Base-by-base conservation (phyloP, 2,329 filamentous ascomycete species). In the Phyllosticta citrichinensis region DNA sequence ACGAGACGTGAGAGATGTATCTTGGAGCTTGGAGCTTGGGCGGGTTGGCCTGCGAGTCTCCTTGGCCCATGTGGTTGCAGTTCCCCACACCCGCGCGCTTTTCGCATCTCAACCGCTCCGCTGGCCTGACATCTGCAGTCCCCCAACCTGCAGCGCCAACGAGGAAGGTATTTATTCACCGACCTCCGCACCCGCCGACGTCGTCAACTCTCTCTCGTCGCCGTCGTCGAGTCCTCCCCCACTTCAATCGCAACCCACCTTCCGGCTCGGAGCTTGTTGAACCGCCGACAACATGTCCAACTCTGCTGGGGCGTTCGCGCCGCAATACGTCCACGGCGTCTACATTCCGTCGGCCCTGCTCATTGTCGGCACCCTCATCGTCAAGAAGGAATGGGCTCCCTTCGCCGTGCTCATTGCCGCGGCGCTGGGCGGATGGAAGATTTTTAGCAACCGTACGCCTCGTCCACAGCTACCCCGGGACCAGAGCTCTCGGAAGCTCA, bases 291-390 rank as follows among this genome's bases (percentile, higher is more conserved):
- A 27, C 12, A 60, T 60, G 58, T 60, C 58, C 33, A 47, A 4
- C 40, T 47, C 40, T 47, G 40, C 55, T 19, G 60, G 55, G 40
- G 40, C 63, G 9, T 60, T 67, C 63, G 81, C 86, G 65, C 80
- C 81, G 66, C 80, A 85, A 69, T 90, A 87, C 71, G 76, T 93
- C 71, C 85, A 91, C 75, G 89, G 88, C 71, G 83, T 95, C 68
- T 91, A 93, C 74, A 87, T 95, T 69, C 91, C 92, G 64, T 87
- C 86, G n/a, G 84, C 81, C 63, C 82, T 96, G 40, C 77, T 96
- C 63, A 78, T 97, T 63, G 75, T 91, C 58, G 91, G 90, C 68
- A 87, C 85, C 52, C 80, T 84, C 64, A 87, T 95, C 69, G 80
- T 91, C 68, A 95, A 95, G 83, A 80, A 78, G 66, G 88, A 93